phyloP scores from a whole-genome alignment of 2,329 filamentous ascomycete genomes.

The Neofusicoccum laricinum region DNA sequence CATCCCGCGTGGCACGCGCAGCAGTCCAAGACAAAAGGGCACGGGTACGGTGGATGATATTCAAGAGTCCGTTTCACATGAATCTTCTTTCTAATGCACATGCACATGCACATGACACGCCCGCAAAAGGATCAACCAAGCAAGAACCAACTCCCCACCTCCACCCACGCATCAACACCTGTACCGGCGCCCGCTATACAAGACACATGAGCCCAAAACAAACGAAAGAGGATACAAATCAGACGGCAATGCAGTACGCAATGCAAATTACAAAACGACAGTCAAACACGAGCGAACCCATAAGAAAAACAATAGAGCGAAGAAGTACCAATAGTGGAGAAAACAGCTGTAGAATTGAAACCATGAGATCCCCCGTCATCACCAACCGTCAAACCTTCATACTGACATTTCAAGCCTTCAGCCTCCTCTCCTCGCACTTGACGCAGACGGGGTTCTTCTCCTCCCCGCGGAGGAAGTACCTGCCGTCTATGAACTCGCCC shows the following conservation, averaged over 20 bases:
- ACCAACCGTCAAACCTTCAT: neutral
- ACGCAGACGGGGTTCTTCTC: slow-evolving; percentile 61
- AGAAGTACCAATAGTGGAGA: neutral
- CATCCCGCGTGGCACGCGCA: too few relatives aligned
- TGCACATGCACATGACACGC: neutral
- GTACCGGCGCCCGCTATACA: neutral
- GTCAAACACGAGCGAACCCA: neutral
- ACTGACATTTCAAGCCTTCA: slow-evolving; percentile 50
- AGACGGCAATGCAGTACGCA: neutral
- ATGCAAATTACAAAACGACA: neutral
- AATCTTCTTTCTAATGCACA: neutral
- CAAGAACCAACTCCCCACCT: neutral
- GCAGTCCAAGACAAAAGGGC: too few relatives aligned
- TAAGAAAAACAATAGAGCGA: neutral
- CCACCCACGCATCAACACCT: neutral
- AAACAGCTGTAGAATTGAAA: neutral
- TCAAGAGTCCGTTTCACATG: too few relatives aligned
- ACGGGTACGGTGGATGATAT: too few relatives aligned
- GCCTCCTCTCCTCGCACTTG: slow-evolving; percentile 58
- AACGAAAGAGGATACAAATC: neutral
- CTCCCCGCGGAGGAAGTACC: slow-evolving; percentile 61
- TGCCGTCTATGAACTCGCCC: slow-evolving; percentile 58
- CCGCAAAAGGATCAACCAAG: neutral
- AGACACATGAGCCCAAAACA: neutral
- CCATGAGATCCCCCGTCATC: neutral